Base-by-base conservation (phyloP, 2,329 filamentous ascomycete species). In the Zymoseptoria crescenta region DNA sequence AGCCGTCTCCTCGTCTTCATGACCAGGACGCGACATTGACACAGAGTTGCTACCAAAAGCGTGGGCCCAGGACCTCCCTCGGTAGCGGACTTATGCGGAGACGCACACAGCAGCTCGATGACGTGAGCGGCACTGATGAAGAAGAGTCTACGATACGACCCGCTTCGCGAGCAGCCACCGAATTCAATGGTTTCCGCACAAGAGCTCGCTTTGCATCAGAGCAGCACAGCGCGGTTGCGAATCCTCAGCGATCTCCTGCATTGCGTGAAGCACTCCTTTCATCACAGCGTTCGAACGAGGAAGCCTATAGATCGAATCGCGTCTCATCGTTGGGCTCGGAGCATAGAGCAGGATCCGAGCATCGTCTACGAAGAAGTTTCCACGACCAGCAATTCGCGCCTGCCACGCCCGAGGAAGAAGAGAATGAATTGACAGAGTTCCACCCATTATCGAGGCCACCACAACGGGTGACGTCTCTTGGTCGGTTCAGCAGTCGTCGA, bases 81-180 rank as follows among this genome's bases (percentile, higher is more conserved):
- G 71, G 73, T 13, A 76, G 73, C 52, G 73, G 73, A 28, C 65
- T 76, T 1, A 68, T 73, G 20, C 70, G 71, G 10, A 68, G 69
- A n/a, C 74, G 75, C 10, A 49, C 60, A 48, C 62, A 64, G 10
- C 61, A 59, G 28, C 64, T 64, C 27, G 69, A 67, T 7, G 70
- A 71, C 20, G 63, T 62, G 7, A 67, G 68, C 27, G 74, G 73
- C 13, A 51, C 28, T 13, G 64, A 66, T 13, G 67, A 69, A 28
- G 74, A 76, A n/a, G 73, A 76, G 10, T 67, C 71, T 1, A 75
- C 73, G 1, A 62, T 76, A 10, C 75, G 78, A 21, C 74, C 76
- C 7, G 75, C 74, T n/a, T 80, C 77, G 16, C 76, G 78, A 35
- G 78, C 78, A 7, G 74, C 77, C 73, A 80, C 78, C 5, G 78